Evolutionary conservation across 257 asterid species (phyloP), one percentile per base, ranked within the genome.

Genomic region (Verbena officinalis): DNA sequence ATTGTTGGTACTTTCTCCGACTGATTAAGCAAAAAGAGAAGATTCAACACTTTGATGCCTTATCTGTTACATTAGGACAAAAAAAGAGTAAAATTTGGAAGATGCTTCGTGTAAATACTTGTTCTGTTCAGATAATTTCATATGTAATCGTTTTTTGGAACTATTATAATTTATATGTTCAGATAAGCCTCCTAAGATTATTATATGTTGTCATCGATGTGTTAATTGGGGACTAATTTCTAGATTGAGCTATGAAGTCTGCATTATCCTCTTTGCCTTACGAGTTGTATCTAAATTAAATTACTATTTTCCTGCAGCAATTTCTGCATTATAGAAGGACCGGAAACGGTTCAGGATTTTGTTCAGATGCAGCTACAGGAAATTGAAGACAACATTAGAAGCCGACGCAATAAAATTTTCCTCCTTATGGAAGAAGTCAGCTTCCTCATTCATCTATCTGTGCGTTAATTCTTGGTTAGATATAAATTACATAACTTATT

Each of bases 241-340:
- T 15, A 4, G 11, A 5, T 30, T 20, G 58, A 7, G 33, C 19
- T 62, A 21, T 42, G 33, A 30, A 15, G 9, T 46, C 1, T 55
- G 49, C 17, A 15, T 58, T 19, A 15, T 17, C 63, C 30, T 22
- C 23, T 60, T 13, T 33, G 39, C 54, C 22, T 14, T 22, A 36
- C 0, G 30, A 43, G 16, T 43, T 43, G 13, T 51, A 23, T 61
- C 17, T 2, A 7, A 9, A 45, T 52, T 59, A 12, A 31, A n/a
- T n/a, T n/a, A n/a, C n/a, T n/a, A 22, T 4, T 36, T 14, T 45
- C 21, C 42, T 76, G 66, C 83, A 86, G 96, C 80, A 86, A 80
- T 76, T 94, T 94, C 86, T 90, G 96, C 81, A 94, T 94, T 31
- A 94, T 94, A 69, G 97, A 93, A 80, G 99, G 97, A 46, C 97